phyloP scores from a whole-genome alignment of 495 filamentous ascomycete genomes.

The Pyronema omphalodes region DNA sequence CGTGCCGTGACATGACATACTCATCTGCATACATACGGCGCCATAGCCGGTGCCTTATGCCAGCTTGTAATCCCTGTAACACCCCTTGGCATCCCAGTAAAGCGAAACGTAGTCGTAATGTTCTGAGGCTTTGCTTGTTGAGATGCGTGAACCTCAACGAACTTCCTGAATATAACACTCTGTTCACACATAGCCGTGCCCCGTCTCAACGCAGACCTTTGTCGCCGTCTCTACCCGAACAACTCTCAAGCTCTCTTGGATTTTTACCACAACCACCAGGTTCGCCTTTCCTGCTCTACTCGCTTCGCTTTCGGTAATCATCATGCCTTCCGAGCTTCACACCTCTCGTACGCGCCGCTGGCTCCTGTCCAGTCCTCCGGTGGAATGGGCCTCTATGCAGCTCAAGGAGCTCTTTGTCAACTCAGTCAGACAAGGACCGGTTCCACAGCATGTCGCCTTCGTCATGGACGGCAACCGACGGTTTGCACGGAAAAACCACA shows the following conservation, averaged over 20 bases:
- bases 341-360: slow-evolving; percentile 43
- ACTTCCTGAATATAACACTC: no score
- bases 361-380: slow-evolving; percentile 73
- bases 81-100: no score
- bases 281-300: neutral
- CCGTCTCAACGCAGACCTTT: no score
- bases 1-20: no score
- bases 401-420: slow-evolving; percentile 69
- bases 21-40: no score
- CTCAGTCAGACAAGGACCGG: slow-evolving; percentile 69
- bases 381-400: slow-evolving; percentile 58
- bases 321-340: slow-evolving; percentile 16
- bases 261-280: neutral
- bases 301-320: neutral
- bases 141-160: no score
- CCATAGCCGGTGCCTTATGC: no score
- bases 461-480: slow-evolving; percentile 96
- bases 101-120: no score
- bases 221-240: neutral
- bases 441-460: slow-evolving; percentile 88
- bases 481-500: slow-evolving; percentile 72
- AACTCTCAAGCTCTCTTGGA: neutral
- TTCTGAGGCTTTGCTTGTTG: no score
- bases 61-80: no score
- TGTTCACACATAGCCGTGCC: no score